Conservation (phyloP, 2,329 filamentous ascomycete genomes). For the Fusarium secorum region DNA sequence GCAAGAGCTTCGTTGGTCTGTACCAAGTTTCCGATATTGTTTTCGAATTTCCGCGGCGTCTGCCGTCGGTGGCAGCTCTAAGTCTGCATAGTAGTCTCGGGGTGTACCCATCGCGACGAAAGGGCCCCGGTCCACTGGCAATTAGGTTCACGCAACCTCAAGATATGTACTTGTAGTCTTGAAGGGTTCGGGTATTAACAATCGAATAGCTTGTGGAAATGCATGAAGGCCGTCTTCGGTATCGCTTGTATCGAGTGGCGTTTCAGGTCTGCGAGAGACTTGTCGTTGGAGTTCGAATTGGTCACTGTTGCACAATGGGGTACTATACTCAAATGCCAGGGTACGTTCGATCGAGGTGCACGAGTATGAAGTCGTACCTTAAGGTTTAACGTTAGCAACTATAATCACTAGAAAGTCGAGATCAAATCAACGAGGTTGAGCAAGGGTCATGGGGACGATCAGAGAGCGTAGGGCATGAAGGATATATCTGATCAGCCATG, state of each 20-base stretch:
- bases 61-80: conserved; percentile 74
- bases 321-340: not conserved
- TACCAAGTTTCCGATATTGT: conserved; percentile 84
- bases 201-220: not conserved
- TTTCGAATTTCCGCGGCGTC: conserved; percentile 81
- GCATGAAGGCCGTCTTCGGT: conserved; percentile 7
- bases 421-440: conserved; percentile 1
- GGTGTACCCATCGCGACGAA: conserved; percentile 50
- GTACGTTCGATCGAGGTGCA: not conserved
- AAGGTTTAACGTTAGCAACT: conserved; percentile 17
- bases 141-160: not conserved
- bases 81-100: conserved; percentile 85
- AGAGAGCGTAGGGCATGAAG: not conserved
- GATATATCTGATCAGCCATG: not conserved
- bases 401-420: not conserved
- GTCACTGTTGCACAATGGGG: not conserved
- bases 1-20: conserved; percentile 24
- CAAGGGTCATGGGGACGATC: not conserved
- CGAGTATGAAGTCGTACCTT: not conserved
- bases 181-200: not conserved
- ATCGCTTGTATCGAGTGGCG: not conserved
- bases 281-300: not conserved
- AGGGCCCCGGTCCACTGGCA: conserved; percentile 12
- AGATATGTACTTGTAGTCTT: not conserved
- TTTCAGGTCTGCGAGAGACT: not conserved